Evolutionary conservation across 1,139 yeast species (phyloP).

Genomic region (Scheffersomyces lignicola): DNA sequence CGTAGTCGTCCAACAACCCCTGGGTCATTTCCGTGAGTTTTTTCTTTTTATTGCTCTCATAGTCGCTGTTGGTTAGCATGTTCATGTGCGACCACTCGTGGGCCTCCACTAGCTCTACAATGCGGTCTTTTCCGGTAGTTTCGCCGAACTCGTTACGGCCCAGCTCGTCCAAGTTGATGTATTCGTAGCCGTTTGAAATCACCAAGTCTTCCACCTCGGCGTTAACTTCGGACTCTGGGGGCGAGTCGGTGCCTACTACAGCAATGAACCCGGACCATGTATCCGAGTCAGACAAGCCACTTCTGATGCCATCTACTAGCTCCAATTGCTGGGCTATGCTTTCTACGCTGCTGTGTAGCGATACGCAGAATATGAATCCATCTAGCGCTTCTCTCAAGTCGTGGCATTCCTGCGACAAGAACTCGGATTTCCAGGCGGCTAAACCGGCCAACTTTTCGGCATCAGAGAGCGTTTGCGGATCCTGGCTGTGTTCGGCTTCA

Average conservation of each 20-base stretch:
- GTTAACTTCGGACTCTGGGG: slow-evolving; percentile 6
- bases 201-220: slow-evolving; percentile 32
- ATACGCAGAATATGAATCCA: slow-evolving; percentile 38
- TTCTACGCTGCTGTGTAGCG: slow-evolving; percentile 18
- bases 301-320: slow-evolving; percentile 16
- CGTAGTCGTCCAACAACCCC: slow-evolving; percentile 20
- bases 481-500: slow-evolving; percentile 14
- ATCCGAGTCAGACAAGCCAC: slow-evolving; percentile 12
- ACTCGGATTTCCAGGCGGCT: slow-evolving; percentile 31
- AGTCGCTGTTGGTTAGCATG: slow-evolving; percentile 11
- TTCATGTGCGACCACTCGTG: slow-evolving; percentile 40
- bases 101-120: slow-evolving; percentile 36
- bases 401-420: slow-evolving; percentile 26
- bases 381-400: slow-evolving; percentile 41
- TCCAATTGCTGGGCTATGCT: slow-evolving; percentile 18
- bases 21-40: slow-evolving; percentile 28
- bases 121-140: slow-evolving; percentile 28
- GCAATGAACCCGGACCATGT: slow-evolving; percentile 25
- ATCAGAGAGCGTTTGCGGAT: slow-evolving; percentile 6
- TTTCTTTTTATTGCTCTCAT: slow-evolving; percentile 19
- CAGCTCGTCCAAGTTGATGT: slow-evolving; percentile 20
- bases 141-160: slow-evolving; percentile 30
- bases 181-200: slow-evolving; percentile 33
- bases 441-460: slow-evolving; percentile 16
- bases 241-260: slow-evolving; percentile 22